A percentile compares a stretch with the other conserved stretches of the same genome.
Evolutionary conservation across 1,284 basidiomycete genomes (phyloP).

Genomic region (Fomes fomentarius): DNA sequence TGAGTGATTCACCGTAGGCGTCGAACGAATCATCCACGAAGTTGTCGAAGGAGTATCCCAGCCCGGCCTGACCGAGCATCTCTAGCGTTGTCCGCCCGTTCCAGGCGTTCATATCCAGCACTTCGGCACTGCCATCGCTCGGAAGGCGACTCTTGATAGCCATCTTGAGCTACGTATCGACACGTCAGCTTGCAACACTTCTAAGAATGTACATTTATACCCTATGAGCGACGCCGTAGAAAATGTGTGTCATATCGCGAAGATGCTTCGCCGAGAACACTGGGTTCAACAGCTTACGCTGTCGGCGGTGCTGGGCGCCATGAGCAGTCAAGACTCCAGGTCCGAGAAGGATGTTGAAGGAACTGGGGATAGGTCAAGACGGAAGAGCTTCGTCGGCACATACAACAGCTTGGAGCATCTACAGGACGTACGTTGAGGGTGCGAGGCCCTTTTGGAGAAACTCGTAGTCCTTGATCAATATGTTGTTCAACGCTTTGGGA

Average conservation of each 20-base stretch:
- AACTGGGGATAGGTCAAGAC: no score
- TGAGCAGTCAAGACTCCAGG: slow-evolving; percentile 12
- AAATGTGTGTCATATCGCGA: slow-evolving; percentile 17
- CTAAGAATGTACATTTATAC: neutral
- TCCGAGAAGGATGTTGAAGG: slow-evolving; percentile 6
- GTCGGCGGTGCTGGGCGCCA: slow-evolving; percentile 13
- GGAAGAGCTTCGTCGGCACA: no score
- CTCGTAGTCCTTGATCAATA: slow-evolving; percentile 16
- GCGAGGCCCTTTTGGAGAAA: slow-evolving; percentile 8
- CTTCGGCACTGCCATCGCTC: slow-evolving; percentile 13
- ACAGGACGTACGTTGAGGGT: slow-evolving; percentile 8
- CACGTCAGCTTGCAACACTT: neutral
- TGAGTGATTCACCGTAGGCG: slow-evolving; percentile 27
- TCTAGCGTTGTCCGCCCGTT: slow-evolving; percentile 40
- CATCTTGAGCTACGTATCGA: slow-evolving; percentile 16
- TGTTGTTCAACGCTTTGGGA: slow-evolving; percentile 12
- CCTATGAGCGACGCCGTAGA: slow-evolving; percentile 17
- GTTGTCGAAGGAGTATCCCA: slow-evolving; percentile 41
- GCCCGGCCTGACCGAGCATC: slow-evolving; percentile 39
- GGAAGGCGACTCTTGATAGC: slow-evolving; percentile 25
- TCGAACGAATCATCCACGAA: slow-evolving; percentile 28
- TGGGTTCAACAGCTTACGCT: slow-evolving; percentile 22
- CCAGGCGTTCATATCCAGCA: slow-evolving; percentile 37
- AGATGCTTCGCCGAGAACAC: slow-evolving; percentile 21
- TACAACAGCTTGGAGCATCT: neutral